Evolutionary conservation across 768 basidiomycete species (phyloP).

Genomic region (Hypholoma sublateritium): DNA sequence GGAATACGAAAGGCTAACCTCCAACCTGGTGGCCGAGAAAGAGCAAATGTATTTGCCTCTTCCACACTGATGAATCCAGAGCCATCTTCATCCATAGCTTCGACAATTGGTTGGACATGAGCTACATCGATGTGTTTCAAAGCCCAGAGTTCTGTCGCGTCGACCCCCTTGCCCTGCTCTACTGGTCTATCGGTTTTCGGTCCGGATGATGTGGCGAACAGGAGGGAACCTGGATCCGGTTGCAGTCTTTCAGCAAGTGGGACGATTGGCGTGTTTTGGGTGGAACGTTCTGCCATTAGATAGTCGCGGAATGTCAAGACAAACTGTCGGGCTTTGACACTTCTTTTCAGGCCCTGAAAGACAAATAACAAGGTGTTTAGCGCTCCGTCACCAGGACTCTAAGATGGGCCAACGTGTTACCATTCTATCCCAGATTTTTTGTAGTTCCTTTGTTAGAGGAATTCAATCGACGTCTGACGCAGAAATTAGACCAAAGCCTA

Average conservation of each 20-base stretch:
- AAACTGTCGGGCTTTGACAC: slow-evolving; percentile 15
- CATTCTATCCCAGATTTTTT: slow-evolving; percentile 15
- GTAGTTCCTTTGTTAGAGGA: slow-evolving; percentile 3
- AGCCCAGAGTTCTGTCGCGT: slow-evolving; percentile 16
- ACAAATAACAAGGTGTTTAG: not conserved
- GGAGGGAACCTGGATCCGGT: not conserved
- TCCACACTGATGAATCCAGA: slow-evolving; percentile 27
- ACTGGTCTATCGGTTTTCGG: not conserved
- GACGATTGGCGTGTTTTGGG: not conserved
- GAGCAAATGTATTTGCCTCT: slow-evolving; percentile 25
- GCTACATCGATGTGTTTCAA: slow-evolving; percentile 24
- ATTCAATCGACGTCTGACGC: not conserved
- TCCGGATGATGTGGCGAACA: not conserved
- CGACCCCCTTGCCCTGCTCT: not conserved
- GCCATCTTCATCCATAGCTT: slow-evolving; percentile 27
- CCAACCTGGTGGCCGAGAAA: slow-evolving; percentile 20
- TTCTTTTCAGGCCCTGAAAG: not conserved
- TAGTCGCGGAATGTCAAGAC: slow-evolving; percentile 14
- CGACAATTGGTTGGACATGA: slow-evolving; percentile 25
- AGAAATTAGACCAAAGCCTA: not conserved
- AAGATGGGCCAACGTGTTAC: not conserved
- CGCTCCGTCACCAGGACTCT: not conserved
- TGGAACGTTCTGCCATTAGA: not conserved
- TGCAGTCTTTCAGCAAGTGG: not conserved
- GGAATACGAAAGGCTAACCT: slow-evolving; percentile 3